These are phyloP conservation scores for Wickerhamomyces bisporus DNA, from an alignment of 805 yeast genomes.

Conservation along the genomic window DNA sequence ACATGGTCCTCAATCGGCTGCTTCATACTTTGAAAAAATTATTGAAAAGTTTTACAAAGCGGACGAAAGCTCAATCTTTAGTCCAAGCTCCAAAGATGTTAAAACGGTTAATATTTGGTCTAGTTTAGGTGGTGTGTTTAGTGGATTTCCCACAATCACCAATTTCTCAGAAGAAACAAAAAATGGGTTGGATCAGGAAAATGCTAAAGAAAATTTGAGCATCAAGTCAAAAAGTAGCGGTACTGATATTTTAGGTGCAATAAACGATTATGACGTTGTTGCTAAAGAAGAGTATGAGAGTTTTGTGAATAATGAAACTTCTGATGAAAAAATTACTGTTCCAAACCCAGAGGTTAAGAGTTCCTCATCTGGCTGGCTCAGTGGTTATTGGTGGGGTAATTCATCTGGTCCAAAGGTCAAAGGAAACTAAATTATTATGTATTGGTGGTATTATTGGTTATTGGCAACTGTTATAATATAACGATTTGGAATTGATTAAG, in stretches of 20 bases:
- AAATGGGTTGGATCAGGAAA: background rate
- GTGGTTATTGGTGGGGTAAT: slow-evolving; percentile 9
- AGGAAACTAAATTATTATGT: background rate
- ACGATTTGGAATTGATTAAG: no score
- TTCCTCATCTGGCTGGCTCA: slow-evolving; percentile 7
- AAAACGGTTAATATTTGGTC: background rate
- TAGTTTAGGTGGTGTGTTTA: slow-evolving; percentile 2
- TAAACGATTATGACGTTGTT: slow-evolving; percentile 42
- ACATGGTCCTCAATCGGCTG: no score
- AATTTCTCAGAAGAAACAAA: background rate
- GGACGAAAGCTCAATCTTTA: no score
- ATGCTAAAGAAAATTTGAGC: background rate
- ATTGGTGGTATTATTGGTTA: no score
- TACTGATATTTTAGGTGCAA: background rate
- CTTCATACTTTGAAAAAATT: background rate
- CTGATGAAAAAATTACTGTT: background rate
- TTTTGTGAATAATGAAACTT: background rate
- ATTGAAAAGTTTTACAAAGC: slow-evolving; percentile 6
- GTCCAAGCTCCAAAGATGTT: background rate
- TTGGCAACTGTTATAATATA: no score
- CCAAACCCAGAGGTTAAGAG: no score
- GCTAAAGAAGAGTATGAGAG: slow-evolving; percentile 27
- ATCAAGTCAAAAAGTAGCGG: background rate
- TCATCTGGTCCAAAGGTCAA: slow-evolving; percentile 5
- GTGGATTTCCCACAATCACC: background rate